These are phyloP conservation scores for Pleurotus platypus DNA, from an alignment of 768 basidiomycete genomes.

Conservation along the genomic window DNA sequence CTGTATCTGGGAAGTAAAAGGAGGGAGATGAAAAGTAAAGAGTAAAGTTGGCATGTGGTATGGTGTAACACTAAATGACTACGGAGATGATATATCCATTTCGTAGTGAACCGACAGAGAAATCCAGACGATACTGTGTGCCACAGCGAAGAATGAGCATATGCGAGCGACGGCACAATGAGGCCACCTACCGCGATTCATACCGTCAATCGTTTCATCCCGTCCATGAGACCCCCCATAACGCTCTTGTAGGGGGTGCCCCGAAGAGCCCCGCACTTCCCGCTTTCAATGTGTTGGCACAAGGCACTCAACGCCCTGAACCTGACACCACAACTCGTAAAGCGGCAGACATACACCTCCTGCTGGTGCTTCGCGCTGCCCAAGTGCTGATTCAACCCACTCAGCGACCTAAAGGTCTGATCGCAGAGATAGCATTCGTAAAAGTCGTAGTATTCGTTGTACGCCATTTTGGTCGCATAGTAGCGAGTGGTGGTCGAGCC, in stretches of 20 bases:
- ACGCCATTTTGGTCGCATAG: conserved; percentile 30
- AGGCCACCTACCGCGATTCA: background rate
- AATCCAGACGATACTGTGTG: too few species aligned
- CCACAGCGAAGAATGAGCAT: too few species aligned
- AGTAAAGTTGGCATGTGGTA: too few species aligned
- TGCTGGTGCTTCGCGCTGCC: conserved; percentile 57
- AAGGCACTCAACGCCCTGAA: conserved; percentile 56
- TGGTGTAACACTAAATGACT: too few species aligned
- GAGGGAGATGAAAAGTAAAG: too few species aligned
- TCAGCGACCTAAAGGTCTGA: conserved; percentile 32
- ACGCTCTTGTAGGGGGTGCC: conserved; percentile 38
- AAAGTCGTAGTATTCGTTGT: conserved; percentile 32
- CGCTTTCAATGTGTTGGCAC: conserved; percentile 65
- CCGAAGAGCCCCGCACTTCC: conserved; percentile 49
- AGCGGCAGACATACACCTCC: conserved; percentile 53
- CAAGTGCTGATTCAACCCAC: conserved; percentile 57
- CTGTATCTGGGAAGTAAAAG: too few species aligned
- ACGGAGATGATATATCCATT: too few species aligned
- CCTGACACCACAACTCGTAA: conserved; percentile 32
- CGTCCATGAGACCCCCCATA: conserved; percentile 30
- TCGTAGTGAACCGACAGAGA: too few species aligned
- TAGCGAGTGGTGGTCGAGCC: conserved; percentile 16
- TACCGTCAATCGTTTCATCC: conserved; percentile 14
- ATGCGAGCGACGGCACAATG: too few species aligned
- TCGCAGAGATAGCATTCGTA: conserved; percentile 71